Conservation (phyloP, 352 stramenopile genomes). For the Phytopythium oedochilum region DNA sequence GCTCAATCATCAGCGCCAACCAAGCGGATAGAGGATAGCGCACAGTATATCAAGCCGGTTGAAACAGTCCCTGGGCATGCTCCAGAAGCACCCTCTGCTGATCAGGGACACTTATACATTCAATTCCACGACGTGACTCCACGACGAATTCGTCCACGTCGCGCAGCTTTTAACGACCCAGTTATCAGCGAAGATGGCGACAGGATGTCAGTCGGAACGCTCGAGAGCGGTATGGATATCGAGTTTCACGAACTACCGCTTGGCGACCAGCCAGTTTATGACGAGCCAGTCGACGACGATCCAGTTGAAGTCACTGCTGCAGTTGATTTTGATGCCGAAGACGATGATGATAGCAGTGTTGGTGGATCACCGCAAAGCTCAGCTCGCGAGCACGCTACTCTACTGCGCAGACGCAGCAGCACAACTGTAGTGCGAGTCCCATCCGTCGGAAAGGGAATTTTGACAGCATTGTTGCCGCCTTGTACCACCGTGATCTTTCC, state of each 20-base stretch:
- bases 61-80: too few relatives aligned
- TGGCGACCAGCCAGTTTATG: too few relatives aligned
- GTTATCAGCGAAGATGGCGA: not conserved
- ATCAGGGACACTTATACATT: constrained; percentile 26
- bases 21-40: too few relatives aligned
- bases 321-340: not conserved
- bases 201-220: not conserved
- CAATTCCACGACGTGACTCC: constrained; percentile 53
- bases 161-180: too few relatives aligned
- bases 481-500: not conserved
- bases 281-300: too few relatives aligned
- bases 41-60: too few relatives aligned
- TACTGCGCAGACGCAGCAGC: constrained; percentile 14
- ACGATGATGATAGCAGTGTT: not conserved
- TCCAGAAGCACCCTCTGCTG: not conserved
- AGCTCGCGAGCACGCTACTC: not conserved
- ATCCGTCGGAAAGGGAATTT: constrained; percentile 8
- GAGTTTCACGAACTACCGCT: not conserved
- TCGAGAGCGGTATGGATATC: not conserved
- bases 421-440: constrained; percentile 20
- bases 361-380: not conserved
- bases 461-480: not conserved
- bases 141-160: constrained; percentile 19
- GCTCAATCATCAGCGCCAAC: not conserved
- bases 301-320: not conserved